Base-by-base conservation (phyloP, 2,329 filamentous ascomycete genomes). In the Exserohilum turcica region DNA sequence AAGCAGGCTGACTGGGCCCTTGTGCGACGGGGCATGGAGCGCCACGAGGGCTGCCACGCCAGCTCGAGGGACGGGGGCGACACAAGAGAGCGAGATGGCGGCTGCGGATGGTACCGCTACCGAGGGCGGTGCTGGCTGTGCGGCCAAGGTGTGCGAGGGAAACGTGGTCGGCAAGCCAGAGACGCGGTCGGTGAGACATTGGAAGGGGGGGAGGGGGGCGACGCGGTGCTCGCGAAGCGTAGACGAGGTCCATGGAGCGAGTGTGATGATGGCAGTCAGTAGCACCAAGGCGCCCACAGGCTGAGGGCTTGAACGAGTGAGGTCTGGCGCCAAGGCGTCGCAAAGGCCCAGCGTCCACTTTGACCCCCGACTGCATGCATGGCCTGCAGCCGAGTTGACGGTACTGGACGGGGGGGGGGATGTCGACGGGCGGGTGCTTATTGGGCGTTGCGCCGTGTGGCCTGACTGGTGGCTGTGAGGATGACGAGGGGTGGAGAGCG, bases 1-100 rank as follows among this genome's bases (percentile, higher is more conserved):
- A 68, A 64, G 70, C 70, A 70, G 44, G 65, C 51, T 61, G 66
- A 61, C 57, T 36, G 61, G 63, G 57, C 59, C 56, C 44, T 57
- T 67, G 71, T 71, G 61, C 49, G 46, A 73, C 67, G 27, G 31
- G 57, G 56, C 51, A 44, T 50, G 59, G 42, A 56, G 64, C 70
- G 68, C 71, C 71, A 73, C 71, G 70, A 74, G 71, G 65, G 62
- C 55, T 64, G 67, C 63, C 64, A 71, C 54, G 66, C 67, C 67
- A 66, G 61, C 59, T 61, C 54, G 60, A 67, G 61, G 64, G 61
- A 59, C 54, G 52, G 45, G 18, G 58, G 65, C 52, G 45, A 57
- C 60, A 67, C 65, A 52, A 52, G 59, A 52, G 31, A 54, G 54
- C 48, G 44, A 57, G 52, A n/a, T n/a, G 64, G 60, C 54, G 60